phyloP scores from a whole-genome alignment of 2,329 filamentous ascomycete genomes.

The Pyrenochaeta sp. region DNA sequence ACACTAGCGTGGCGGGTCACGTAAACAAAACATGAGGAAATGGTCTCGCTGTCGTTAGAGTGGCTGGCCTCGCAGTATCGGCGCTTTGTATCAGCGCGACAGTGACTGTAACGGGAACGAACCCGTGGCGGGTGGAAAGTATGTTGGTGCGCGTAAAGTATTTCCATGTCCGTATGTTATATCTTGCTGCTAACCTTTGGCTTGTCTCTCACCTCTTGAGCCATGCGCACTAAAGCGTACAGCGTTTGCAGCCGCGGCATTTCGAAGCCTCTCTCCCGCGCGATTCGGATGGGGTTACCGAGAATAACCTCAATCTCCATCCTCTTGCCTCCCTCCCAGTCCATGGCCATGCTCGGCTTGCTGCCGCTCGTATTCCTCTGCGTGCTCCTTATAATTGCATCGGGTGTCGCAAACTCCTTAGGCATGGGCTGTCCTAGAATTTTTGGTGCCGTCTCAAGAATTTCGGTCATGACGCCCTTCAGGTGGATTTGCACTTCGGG shows the following conservation, averaged over 20 bases:
- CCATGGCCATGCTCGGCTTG: conserved; percentile 69
- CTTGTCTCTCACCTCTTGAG: conserved; percentile 62
- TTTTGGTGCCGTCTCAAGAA: conserved; percentile 68
- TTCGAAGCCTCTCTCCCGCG: conserved; percentile 67
- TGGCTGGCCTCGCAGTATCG: too few relatives aligned
- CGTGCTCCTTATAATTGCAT: conserved; percentile 69
- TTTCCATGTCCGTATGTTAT: too few relatives aligned
- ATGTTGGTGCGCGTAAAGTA: too few relatives aligned
- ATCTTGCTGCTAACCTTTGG: conserved; percentile 28
- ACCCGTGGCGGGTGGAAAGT: too few relatives aligned
- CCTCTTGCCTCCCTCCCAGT: conserved; percentile 71
- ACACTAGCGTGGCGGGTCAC: too few relatives aligned
- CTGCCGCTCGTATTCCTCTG: conserved; percentile 68
- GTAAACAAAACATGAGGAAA: too few relatives aligned
- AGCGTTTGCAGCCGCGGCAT: conserved; percentile 72
- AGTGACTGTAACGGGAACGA: too few relatives aligned
- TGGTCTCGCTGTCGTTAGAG: too few relatives aligned
- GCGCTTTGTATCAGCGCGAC: too few relatives aligned
- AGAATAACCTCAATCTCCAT: conserved; percentile 77
- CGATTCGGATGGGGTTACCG: conserved; percentile 73
- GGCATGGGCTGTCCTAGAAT: conserved; percentile 70
- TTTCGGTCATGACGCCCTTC: conserved; percentile 72
- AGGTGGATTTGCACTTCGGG: conserved; percentile 69
- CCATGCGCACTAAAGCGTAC: conserved; percentile 70
- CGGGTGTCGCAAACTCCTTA: conserved; percentile 65